Evolutionary conservation across 164 flowering plant species (phyloP), one percentile per base, ranked within the genome.

Genomic region (Liriodendron chinense): DNA sequence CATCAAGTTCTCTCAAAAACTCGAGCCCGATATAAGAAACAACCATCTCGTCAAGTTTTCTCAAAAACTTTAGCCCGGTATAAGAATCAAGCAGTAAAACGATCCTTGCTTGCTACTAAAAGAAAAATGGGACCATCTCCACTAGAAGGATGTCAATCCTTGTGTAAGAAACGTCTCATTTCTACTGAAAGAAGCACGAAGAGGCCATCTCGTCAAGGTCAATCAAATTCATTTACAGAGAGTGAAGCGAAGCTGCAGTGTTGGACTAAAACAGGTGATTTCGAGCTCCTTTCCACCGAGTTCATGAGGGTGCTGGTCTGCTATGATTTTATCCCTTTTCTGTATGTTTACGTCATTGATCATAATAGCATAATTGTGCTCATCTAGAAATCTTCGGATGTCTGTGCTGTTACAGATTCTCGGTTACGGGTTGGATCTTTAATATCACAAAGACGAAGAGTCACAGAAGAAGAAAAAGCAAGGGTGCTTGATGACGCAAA

Each of bases 201-300:
- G 47, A 47, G 7, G 22, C 72, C 72, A 70, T 70, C 53, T 48
- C 57, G 16, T 48, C 59, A 70, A 43, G 53, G 21, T 70, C 57
- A 26, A 13, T 47, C 72, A 70, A 49, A 70, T 47, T 48, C 9
- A 20, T 47, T 20, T 18, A 21, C 57, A 18, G 47, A 21, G 72
- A 70, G n/a, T 48, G 14, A 70, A 34, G 43, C 2, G 43, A 34
- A 34, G 43, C 43, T 34, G 7, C 3, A 4, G 43, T 34, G 43
- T 34, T 7, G 0, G 43, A 34, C 43, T 13, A 53, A 16, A 53
- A 53, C 59, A 53, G 59, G 59, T 53, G 18, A 53, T 53, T 53
- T 16, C 18, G 59, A 53, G 13, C 59, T 53, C 43, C 43, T 34
- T 34, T 34, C 43, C 43, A 34, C 43, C 43, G 5, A 34, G 43